Base-by-base conservation (phyloP, 768 basidiomycete species). In the Boletellus sp. region DNA sequence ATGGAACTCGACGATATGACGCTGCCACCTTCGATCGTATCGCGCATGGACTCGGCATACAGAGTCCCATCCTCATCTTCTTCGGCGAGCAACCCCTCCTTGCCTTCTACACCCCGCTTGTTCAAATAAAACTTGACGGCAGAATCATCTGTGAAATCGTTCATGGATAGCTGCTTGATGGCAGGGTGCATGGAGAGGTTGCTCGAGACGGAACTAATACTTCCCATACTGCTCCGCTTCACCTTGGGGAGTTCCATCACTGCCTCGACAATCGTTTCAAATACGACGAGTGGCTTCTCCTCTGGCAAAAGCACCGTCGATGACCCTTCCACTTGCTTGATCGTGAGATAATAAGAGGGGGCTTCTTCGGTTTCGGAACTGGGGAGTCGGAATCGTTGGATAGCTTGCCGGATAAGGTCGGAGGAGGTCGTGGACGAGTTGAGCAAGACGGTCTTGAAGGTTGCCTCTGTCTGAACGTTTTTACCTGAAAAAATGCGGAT, bases 111-210 rank as follows among this genome's bases (percentile, higher is more conserved):
- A 5, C 69, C 61, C 23, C 78, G 73, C 47, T 90, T 75, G 66
- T 97, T 93, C 55, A 98, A 69, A 70, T 96, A 99, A 69, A 98
- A 88, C 69, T 97, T 98, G 70, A 98, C 94, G 0, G 87, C 85
- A 4, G 94, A 93, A 64, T 98, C 96, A 58, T 99, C 96, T 37
- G 90, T 90, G 63, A 94, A 98, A 65, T 98, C 96, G 60, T 94
- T 96, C 92, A 96, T 95, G 39, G 89, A 83, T 35, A 98, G 73
- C 64, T 89, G 90, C 63, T 83, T 85, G 69, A 98, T 99, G 15
- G 96, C 94, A 16, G 95, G 94, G 63, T 97, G 91, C 81, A 90
- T 86, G 4, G 88, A 90, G 23, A 98, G 75, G 63, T 94, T 94
- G 63, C 90, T 94, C 31, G 87, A 78, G 20, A 99, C 75, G n/a